Evolutionary conservation across 257 asterid genomes (phyloP).

Genomic region (Solanum sejunctum): DNA sequence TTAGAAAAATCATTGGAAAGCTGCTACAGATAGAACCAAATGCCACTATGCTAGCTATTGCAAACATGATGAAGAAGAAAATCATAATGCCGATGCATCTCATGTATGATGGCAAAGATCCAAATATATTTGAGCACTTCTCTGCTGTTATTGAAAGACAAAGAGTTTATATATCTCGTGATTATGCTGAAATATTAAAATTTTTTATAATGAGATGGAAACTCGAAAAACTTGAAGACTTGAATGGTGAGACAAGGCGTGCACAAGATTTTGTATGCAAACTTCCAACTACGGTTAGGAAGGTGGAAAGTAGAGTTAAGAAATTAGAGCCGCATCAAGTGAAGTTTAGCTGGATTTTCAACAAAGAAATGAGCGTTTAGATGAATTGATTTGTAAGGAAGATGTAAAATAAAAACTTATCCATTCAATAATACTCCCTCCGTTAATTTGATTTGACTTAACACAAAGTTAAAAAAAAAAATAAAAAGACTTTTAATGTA

Average conservation of each 20-base stretch:
- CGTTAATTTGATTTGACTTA: no score
- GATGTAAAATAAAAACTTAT: background rate
- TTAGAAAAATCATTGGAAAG: constrained; percentile 7
- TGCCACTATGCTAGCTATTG: constrained; percentile 17
- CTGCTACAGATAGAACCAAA: constrained; percentile 19
- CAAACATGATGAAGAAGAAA: constrained; percentile 21
- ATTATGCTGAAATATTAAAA: constrained; percentile 21
- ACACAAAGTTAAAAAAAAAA: no score
- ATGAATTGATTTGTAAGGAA: background rate
- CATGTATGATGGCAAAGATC: constrained; percentile 19
- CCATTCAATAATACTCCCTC: no score
- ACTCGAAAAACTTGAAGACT: constrained; percentile 14
- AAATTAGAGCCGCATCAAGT: background rate
- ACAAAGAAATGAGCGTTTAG: background rate
- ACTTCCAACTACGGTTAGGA: no score
- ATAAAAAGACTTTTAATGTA: no score
- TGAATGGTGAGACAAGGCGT: constrained; percentile 5
- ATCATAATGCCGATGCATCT: constrained; percentile 24
- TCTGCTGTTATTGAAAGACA: background rate
- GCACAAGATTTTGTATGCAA: constrained; percentile 1
- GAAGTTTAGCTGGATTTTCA: constrained; percentile 23
- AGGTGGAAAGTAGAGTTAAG: constrained; percentile 1
- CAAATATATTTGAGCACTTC: constrained; percentile 13
- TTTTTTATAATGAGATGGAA: constrained; percentile 20
- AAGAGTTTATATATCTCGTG: constrained; percentile 4